Evolutionary conservation across 1,284 basidiomycete genomes (phyloP), one percentile per base, ranked within the genome.

Genomic region (Grifola frondosa): DNA sequence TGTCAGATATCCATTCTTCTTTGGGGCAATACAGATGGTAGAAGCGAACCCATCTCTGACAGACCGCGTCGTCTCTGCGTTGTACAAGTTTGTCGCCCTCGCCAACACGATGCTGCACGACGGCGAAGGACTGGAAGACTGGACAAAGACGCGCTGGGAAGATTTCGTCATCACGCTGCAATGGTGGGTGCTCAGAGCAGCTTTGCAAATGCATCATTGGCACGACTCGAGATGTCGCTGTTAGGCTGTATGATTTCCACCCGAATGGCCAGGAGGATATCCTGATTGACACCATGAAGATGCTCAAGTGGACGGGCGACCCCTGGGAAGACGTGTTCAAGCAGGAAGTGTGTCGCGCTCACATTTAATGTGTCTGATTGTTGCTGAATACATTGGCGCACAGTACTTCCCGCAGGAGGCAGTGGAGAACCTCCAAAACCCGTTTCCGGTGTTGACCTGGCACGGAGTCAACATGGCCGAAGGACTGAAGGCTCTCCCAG

Each of bases 391-490:
- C 26, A 10, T 25, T 17, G 15, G 11, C n/a, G 20, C 17, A 19
- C 35, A 74, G 71, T 70, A 70, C 49, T 75, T 77, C 65, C 74
- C 73, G 0, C 67, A 39, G 26, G 49, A 32, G 3, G 55, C 65
- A 1, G 60, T 64, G 12, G 66, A 69, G 37, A 40, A 62, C 40
- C 44, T 66, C n/a, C 26, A 19, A 5, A 67, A 67, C 44, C 64
- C 65, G 1, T 66, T 67, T 54, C 48, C 53, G 4, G 50, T 58
- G 13, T 43, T 65, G 48, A 63, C 61, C 8, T 79, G 77, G 75
- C 77, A 78, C 52, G 77, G 75, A 26, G 77, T 80, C 41, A 80
- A 80, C 50, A 67, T 80, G 66, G 77, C 77, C 3, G 78, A 80
- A 58, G 78, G 76, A 2, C 62, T 80, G 34, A 80, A 81, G 57